Percentiles rank a stretch among this genome's conserved stretches.
These are phyloP conservation scores for Phytophthora hibernalis DNA, from an alignment of 352 stramenopile genomes.

Conservation along the genomic window DNA sequence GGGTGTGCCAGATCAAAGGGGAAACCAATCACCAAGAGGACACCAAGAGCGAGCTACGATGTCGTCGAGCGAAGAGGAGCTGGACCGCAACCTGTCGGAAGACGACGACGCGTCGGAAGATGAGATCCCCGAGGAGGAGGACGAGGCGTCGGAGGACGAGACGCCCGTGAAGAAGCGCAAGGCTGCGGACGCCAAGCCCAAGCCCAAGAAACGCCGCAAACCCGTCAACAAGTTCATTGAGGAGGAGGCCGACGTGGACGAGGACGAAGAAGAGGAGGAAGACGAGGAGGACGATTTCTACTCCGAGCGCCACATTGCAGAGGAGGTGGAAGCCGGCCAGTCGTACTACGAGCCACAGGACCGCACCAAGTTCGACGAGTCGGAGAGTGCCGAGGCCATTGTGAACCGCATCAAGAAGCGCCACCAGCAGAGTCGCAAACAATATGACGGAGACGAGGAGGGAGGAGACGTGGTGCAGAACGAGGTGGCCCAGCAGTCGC, in stretches of 20 bases:
- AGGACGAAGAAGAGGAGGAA: conserved; percentile 89
- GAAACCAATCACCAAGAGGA: conserved; percentile 27
- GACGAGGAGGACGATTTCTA: conserved; percentile 87
- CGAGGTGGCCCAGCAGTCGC: conserved; percentile 87
- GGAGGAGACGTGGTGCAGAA: conserved; percentile 84
- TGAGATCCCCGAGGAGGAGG: conserved; percentile 78
- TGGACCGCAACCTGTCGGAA: conserved; percentile 86
- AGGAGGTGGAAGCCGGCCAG: conserved; percentile 72
- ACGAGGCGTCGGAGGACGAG: conserved; percentile 66
- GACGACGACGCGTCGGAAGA: conserved; percentile 80
- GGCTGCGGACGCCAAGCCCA: conserved; percentile 62
- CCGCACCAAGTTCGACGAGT: conserved; percentile 77
- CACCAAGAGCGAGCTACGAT: conserved; percentile 39
- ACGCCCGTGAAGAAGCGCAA: conserved; percentile 83
- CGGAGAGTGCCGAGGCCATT: conserved; percentile 84
- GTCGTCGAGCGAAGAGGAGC: conserved; percentile 90
- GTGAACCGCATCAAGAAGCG: conserved; percentile 91
- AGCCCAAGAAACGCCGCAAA: conserved; percentile 87
- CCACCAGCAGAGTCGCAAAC: conserved; percentile 85
- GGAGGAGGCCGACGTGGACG: conserved; percentile 87
- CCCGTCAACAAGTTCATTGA: conserved; percentile 92
- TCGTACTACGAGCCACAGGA: conserved; percentile 84
- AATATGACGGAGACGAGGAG: conserved; percentile 88
- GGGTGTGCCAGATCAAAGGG: conserved; percentile 13
- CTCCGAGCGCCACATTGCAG: conserved; percentile 77